Evolutionary conservation across 192 early-diverging fungal species (phyloP).

Genomic region (Powellomyces hirtus): DNA sequence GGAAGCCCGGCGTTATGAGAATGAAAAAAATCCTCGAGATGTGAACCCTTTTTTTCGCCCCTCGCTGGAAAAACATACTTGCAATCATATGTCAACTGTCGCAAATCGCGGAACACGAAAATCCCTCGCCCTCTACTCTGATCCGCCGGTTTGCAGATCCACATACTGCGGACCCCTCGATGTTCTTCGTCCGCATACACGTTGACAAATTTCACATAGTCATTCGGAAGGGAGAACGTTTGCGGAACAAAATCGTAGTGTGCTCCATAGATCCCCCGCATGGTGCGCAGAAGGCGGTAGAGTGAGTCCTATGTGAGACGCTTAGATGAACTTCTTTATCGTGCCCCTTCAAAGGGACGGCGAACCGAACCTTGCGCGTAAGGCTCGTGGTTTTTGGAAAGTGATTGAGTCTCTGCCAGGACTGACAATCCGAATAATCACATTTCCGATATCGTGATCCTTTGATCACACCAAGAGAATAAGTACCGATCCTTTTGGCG

Average conservation of each 20-base stretch:
- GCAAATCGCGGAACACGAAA: constrained; percentile 43
- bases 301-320: too few relatives aligned
- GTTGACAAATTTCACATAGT: constrained; percentile 44
- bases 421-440: constrained; percentile 37
- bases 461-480: not conserved
- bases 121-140: constrained; percentile 46
- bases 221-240: constrained; percentile 45
- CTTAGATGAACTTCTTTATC: too few relatives aligned
- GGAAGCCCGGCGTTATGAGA: too few relatives aligned
- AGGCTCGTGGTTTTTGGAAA: constrained; percentile 44
- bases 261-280: constrained; percentile 43
- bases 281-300: constrained; percentile 41
- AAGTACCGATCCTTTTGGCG: too few relatives aligned
- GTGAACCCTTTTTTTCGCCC: not conserved
- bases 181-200: constrained; percentile 39
- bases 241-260: constrained; percentile 44
- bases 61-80: constrained; percentile 25
- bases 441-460: constrained; percentile 33
- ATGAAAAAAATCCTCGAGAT: too few relatives aligned
- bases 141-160: constrained; percentile 56
- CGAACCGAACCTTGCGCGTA: constrained; percentile 42
- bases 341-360: not conserved
- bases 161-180: not conserved
- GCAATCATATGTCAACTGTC: constrained; percentile 48
- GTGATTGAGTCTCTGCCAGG: constrained; percentile 47